Conservation (phyloP, 352 stramenopile species). For the Pythium aquatile region DNA sequence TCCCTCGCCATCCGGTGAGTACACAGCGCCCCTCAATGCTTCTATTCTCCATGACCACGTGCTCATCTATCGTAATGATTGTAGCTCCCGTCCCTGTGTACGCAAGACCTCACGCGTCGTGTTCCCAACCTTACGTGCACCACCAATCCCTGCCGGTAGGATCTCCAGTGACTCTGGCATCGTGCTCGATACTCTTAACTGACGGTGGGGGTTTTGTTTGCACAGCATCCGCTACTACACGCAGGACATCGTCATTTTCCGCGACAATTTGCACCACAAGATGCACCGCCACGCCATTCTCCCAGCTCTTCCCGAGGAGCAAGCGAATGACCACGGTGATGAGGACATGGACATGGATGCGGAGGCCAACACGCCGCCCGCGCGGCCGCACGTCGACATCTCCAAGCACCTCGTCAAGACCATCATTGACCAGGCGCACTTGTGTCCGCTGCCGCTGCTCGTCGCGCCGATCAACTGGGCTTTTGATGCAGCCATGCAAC, state of each 20-base stretch:
- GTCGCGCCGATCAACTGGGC: slow-evolving; percentile 93
- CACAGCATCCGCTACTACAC: slow-evolving; percentile 89
- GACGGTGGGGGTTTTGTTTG: background rate
- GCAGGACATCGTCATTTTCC: slow-evolving; percentile 93
- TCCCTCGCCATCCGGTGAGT: slow-evolving; percentile 77
- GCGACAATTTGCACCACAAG: slow-evolving; percentile 90
- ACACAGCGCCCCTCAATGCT: background rate
- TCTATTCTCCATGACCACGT: too few species aligned
- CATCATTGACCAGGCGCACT: slow-evolving; percentile 92
- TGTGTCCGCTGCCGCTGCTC: slow-evolving; percentile 88
- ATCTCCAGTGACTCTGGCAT: background rate
- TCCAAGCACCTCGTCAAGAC: slow-evolving; percentile 88
- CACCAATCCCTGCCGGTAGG: slow-evolving; percentile 89
- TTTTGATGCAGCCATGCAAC: slow-evolving; percentile 89
- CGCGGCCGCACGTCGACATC: slow-evolving; percentile 55
- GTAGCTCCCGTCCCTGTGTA: slow-evolving; percentile 71
- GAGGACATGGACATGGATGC: slow-evolving; percentile 40
- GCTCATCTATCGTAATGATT: background rate
- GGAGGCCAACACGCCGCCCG: slow-evolving; percentile 14
- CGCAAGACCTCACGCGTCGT: slow-evolving; percentile 58
- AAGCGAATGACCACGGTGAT: slow-evolving; percentile 23
- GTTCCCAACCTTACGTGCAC: slow-evolving; percentile 80
- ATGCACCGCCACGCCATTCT: slow-evolving; percentile 88
- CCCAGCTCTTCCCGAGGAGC: slow-evolving; percentile 37
- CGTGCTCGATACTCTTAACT: background rate